Evolutionary conservation across 495 filamentous ascomycete genomes (phyloP), one percentile per base, ranked within the genome.

Genomic region (Cudoniella acicularis): DNA sequence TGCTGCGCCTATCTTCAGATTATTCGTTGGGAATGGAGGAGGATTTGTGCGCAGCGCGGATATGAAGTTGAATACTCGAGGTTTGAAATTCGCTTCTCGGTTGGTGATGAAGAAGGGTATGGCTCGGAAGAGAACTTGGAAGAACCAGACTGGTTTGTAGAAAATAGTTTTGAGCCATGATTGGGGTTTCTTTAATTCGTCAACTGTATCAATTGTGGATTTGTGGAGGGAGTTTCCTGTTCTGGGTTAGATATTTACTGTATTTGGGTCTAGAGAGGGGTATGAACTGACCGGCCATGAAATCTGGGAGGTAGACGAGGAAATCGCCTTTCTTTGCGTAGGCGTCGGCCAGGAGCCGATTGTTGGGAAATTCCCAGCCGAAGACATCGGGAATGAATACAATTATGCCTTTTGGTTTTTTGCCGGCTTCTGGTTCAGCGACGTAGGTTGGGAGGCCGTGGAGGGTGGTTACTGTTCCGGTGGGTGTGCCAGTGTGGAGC

Each of bases 301-400:
- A 83, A 54, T 87, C 82, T 0, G 83, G 84, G 26, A 83, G 57
- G 59, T 79, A 83, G 26, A 85, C 80, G 3, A 63, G 67, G 60
- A 72, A 78, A 3, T 67, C 72, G 0, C 76, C 74, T 57, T 74
- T 75, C 25, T 74, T 67, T 4, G 83, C 80, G 62, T 80, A 83
- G 13, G 64, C 57, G 58, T 87, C 82, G 3, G 79, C 79, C 10
- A 85, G 66, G 0, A 81, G 63, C 10, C 83, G 72, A 26, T 70
- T 74, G 60, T 87, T 85, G 23, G 71, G 66, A 10, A 84, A 70
- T n/a, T 69, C 60, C 80, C 82, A 86, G 9, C 83, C 83, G 51
- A 85, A 83, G 16, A 77, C 75, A 63, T 86, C 83, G 1, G 80
- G 66, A 49, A 85, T 69, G 51, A 84, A 72, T 46, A 86, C 72